Evolutionary conservation across 495 filamentous ascomycete genomes (phyloP), one percentile per base, ranked within the genome.

Genomic region (Aspergillus mulundensis): DNA sequence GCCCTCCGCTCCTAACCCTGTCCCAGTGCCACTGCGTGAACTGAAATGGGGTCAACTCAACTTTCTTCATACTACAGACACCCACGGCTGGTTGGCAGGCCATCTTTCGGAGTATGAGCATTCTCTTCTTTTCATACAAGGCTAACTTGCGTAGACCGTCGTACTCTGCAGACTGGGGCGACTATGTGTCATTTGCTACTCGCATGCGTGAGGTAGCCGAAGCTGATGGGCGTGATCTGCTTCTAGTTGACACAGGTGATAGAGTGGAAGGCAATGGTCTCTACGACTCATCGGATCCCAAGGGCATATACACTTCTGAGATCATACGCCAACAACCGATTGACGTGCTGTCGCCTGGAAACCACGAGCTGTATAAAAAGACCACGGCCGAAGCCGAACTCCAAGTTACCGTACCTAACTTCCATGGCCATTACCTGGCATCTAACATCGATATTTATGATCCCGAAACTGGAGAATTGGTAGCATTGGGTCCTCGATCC

Each of bases 91-190:
- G 94, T 84, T 93, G 61, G 91, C 83, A 8, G 94, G 94, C 21
- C 94, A 98, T 80, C 74, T 97, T 7, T 87, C 89, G 73, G 94
- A 98, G 84, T 88, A 76, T 75, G 75, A 56, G 25, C 40, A 18
- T 24, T 52, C 18, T 21, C 18, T 7, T n/a, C 6, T 21, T 39
- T 6, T 32, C 41, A 15, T 12, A 32, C 20, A 25, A 28, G 45
- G 20, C 62, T 65, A 34, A 65, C 0, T 21, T 15, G 45, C 53
- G 32, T 62, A 90, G 87, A 72, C 76, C 91, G 1, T 91, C 90
- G 23, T 98, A 89, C 68, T 92, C 90, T 15, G 95, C 90, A 36
- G 94, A 97, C 68, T 97, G 94, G 88, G 94, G 94, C 34, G 94
- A 98, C 73, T 98, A 97, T 71, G 81, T 97, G 61, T 97, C 94